These are phyloP conservation scores for Calocera viscosa DNA, from an alignment of 768 basidiomycete species.

Conservation along the genomic window DNA sequence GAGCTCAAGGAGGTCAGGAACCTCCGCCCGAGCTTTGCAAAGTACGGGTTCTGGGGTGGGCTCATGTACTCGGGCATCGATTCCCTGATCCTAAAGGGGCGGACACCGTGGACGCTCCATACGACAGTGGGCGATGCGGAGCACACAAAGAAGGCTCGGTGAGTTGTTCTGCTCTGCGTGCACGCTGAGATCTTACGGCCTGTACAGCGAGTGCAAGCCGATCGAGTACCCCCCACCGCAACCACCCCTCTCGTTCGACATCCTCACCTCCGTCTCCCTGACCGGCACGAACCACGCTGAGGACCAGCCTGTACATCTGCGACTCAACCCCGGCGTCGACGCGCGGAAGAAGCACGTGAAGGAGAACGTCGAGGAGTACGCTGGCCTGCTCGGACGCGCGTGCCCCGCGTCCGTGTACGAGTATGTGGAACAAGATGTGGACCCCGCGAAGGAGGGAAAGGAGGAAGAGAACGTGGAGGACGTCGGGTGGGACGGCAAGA, in stretches of 20 bases:
- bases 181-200: not conserved
- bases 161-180: constrained; percentile 12
- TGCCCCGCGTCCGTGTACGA: constrained; percentile 97
- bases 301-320: constrained; percentile 82
- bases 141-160: constrained; percentile 55
- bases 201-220: constrained; percentile 43
- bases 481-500: constrained; percentile 64
- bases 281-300: constrained; percentile 97
- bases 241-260: constrained; percentile 81
- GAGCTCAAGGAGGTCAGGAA: constrained; percentile 88
- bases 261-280: constrained; percentile 77
- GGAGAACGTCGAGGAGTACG: constrained; percentile 65
- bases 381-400: constrained; percentile 72
- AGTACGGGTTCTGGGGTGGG: constrained; percentile 77
- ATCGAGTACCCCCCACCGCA: constrained; percentile 81
- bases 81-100: constrained; percentile 67
- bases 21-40: constrained; percentile 77
- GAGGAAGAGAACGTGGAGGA: constrained; percentile 21
- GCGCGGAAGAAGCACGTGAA: constrained; percentile 54
- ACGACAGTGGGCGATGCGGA: constrained; percentile 53
- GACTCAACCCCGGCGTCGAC: constrained; percentile 45
- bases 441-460: constrained; percentile 17
- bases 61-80: constrained; percentile 83
- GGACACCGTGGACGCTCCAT: constrained; percentile 84
- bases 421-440: constrained; percentile 61